phyloP scores from a whole-genome alignment of 1,284 basidiomycete genomes.

The Vanrija sp. region DNA sequence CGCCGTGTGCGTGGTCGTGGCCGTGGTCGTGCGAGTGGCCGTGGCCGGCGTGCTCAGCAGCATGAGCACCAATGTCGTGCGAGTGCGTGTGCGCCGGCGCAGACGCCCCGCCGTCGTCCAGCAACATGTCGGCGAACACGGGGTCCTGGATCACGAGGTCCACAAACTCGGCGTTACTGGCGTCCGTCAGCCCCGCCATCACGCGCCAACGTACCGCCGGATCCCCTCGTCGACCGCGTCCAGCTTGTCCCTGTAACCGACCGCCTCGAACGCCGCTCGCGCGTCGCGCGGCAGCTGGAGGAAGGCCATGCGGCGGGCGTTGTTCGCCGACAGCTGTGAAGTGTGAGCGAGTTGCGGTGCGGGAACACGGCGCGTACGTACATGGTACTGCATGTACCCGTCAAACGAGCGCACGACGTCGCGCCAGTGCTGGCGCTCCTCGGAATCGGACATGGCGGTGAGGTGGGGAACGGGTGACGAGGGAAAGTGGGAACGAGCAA shows the following conservation, averaged over 20 bases:
- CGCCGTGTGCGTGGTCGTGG: constrained; percentile 19
- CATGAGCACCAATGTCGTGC: constrained; percentile 3
- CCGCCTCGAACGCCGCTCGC: constrained; percentile 29
- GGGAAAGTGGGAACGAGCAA: no score
- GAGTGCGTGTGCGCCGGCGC: constrained; percentile 16
- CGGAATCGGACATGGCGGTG: constrained; percentile 22
- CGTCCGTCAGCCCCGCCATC: background rate
- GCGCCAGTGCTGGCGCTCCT: constrained; percentile 44
- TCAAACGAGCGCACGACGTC: constrained; percentile 42
- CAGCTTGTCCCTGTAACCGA: constrained; percentile 49
- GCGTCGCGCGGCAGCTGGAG: constrained; percentile 40
- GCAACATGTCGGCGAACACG: constrained; percentile 43
- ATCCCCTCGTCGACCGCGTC: constrained; percentile 50
- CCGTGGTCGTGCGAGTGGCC: constrained; percentile 19
- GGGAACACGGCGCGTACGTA: constrained; percentile 16
- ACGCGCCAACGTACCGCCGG: constrained; percentile 23
- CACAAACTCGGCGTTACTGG: constrained; percentile 47
- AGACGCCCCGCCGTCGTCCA: constrained; percentile 10
- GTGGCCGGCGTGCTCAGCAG: constrained; percentile 7
- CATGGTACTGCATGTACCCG: constrained; percentile 50
- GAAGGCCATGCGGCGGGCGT: constrained; percentile 43
- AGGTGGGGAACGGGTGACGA: no score
- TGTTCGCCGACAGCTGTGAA: constrained; percentile 45
- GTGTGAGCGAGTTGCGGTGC: background rate
- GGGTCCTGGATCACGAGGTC: constrained; percentile 47